phyloP scores from a whole-genome alignment of 805 yeast species.

The Pichia nakasei region DNA sequence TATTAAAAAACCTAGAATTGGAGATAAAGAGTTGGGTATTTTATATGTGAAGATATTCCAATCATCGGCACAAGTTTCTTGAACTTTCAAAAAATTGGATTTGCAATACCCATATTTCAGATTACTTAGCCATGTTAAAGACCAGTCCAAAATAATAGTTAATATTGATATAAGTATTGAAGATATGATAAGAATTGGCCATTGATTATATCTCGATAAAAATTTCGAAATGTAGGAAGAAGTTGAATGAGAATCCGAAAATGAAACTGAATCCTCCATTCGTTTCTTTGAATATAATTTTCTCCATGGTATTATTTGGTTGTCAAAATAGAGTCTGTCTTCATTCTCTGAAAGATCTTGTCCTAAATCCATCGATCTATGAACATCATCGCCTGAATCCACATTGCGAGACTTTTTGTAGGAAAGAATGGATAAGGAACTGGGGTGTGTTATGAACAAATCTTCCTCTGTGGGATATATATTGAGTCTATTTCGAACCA shows the following conservation, averaged over 20 bases:
- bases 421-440: neutral
- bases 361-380: neutral
- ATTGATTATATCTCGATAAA: conserved; percentile 21
- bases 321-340: neutral
- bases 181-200: conserved; percentile 39
- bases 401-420: neutral
- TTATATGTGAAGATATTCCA: conserved; percentile 27
- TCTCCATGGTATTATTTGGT: conserved; percentile 6
- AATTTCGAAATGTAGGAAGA: conserved; percentile 1
- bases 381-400: neutral
- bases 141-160: conserved; percentile 41
- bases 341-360: neutral
- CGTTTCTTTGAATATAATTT: conserved; percentile 2
- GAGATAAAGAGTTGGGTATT: conserved; percentile 11
- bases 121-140: conserved; percentile 43
- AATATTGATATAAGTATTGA: conserved; percentile 40
- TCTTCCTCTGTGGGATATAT: conserved; percentile 7
- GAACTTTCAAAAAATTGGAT: conserved; percentile 20
- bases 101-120: conserved; percentile 45
- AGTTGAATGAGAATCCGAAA: neutral
- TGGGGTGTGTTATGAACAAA: conserved; percentile 1
- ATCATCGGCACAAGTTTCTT: conserved; percentile 24
- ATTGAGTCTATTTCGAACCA: neutral
- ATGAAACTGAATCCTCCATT: neutral
- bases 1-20: conserved; percentile 12